Base-by-base conservation (phyloP, 1,284 basidiomycete species). In the Heliocybe sulcata region DNA sequence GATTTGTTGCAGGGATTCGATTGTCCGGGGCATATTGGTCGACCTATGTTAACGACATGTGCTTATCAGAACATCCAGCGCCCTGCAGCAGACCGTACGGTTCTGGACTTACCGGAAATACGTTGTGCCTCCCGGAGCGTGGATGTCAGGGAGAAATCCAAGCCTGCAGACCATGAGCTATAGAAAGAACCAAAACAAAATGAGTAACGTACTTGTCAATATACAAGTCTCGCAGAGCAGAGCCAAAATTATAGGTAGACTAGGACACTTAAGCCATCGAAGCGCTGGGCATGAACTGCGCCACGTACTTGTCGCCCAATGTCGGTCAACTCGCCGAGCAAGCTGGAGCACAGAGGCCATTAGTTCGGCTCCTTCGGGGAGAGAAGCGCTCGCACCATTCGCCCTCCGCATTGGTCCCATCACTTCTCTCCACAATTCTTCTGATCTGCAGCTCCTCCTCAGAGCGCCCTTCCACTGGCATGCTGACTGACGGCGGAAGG, bases 241-340 rank as follows among this genome's bases (percentile, higher is more conserved):
- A 62, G 0, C 90, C 90, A 59, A 83, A 83, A 48, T 79, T 75
- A 57, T 79, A 82, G 2, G 88, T 91, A 2, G 87, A 82, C 86
- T 89, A 57, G 56, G 42, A 14, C 23, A 35, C 23, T 53, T 3
- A 57, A 57, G 23, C n/a, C 60, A 56, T 51, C 20, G 55, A 6
- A 16, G 20, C 26, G 22, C 54, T 19, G 52, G 14, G 3, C 54
- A 45, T 54, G 14, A 16, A 35, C 26, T 25, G 31, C 6, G 8
- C 50, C 42, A 49, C 68, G 26, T 62, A 84, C 87, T 71, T 83
- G 72, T 64, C 85, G 76, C 31, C 90, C 90, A 3, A 87, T 60
- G 63, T 93, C 90, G 9, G 90, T 92, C 59, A 93, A 69, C 65
- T 92, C 89, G 27, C 90, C 91, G 14, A 90, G 70, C 55, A 92